phyloP scores from a whole-genome alignment of 306 rosid species.

The Gastrolobium villosum region DNA sequence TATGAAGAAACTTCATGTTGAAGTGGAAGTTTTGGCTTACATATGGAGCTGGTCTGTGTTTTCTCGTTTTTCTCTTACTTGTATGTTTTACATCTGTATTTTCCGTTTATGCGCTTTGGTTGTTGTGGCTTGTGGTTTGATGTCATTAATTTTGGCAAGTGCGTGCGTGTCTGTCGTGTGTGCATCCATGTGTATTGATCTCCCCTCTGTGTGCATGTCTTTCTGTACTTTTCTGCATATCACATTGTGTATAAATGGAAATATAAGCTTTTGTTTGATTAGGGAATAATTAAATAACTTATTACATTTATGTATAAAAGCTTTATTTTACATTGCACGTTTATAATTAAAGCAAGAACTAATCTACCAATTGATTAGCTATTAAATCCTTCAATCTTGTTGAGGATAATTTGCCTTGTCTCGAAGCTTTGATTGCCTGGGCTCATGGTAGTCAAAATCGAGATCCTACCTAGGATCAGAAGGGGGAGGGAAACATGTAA shows the following conservation, averaged over 20 bases:
- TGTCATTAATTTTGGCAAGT: slow-evolving; percentile 28
- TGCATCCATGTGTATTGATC: not conserved
- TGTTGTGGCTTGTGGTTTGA: slow-evolving; percentile 39
- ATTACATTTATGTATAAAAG: not conserved
- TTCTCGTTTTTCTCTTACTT: slow-evolving; percentile 28
- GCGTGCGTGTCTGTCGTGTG: not conserved
- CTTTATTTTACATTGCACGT: slow-evolving; percentile 19
- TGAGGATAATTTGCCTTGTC: slow-evolving; percentile 27
- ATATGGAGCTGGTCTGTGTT: slow-evolving; percentile 12
- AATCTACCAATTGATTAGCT: slow-evolving; percentile 21
- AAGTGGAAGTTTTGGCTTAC: slow-evolving; percentile 35
- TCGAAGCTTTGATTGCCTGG: not conserved
- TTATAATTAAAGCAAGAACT: slow-evolving; percentile 30
- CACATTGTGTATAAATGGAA: slow-evolving; percentile 33
- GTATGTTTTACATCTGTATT: not conserved
- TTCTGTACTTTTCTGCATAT: slow-evolving; percentile 3
- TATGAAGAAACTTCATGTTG: slow-evolving; percentile 20
- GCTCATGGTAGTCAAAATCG: slow-evolving; percentile 5
- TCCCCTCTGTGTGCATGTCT: slow-evolving; percentile 16
- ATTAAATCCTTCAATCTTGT: slow-evolving; percentile 15
- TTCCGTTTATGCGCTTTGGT: slow-evolving; percentile 32
- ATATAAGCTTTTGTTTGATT: slow-evolving; percentile 29
- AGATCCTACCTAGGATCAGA: not conserved
- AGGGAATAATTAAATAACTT: slow-evolving; percentile 21
- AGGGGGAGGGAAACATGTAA: not conserved